Conservation (phyloP, 805 yeast species). For the Ogataea chonburiensis region DNA sequence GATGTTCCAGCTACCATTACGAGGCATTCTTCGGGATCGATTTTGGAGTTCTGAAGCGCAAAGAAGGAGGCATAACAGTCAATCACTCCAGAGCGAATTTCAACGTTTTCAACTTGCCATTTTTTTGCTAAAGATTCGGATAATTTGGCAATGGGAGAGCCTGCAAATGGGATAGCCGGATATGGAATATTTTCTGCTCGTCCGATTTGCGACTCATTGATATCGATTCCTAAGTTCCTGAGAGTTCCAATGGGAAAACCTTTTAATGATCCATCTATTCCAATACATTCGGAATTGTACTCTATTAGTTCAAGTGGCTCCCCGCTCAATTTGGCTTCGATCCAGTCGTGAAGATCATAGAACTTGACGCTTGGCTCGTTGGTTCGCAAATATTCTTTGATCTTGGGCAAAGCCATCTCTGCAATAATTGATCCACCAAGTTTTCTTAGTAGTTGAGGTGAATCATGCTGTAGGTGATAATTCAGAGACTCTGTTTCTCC, state of each 20-base stretch:
- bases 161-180: slow-evolving; percentile 32
- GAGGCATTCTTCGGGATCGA: slow-evolving; percentile 27
- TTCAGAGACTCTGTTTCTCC: slow-evolving; percentile 40
- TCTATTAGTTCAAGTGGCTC: not conserved
- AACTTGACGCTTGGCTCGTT: slow-evolving; percentile 31
- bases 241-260: slow-evolving; percentile 41
- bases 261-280: slow-evolving; percentile 56
- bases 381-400: slow-evolving; percentile 36
- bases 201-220: slow-evolving; percentile 30
- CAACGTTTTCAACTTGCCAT: slow-evolving; percentile 4
- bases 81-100: slow-evolving; percentile 48
- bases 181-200: slow-evolving; percentile 24
- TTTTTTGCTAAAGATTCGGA: slow-evolving; percentile 4
- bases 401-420: slow-evolving; percentile 59
- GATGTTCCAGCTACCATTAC: slow-evolving; percentile 63
- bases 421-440: slow-evolving; percentile 39
- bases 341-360: slow-evolving; percentile 52
- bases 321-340: slow-evolving; percentile 30
- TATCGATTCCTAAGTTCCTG: slow-evolving; percentile 14
- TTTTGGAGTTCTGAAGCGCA: slow-evolving; percentile 19
- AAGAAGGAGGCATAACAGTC: slow-evolving; percentile 62
- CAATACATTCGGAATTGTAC: slow-evolving; percentile 26
- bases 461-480: slow-evolving; percentile 18
- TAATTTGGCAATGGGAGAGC: slow-evolving; percentile 30
- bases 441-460: slow-evolving; percentile 1